Evolutionary conservation across 768 basidiomycete species (phyloP).

Genomic region (Podaxis sp.): DNA sequence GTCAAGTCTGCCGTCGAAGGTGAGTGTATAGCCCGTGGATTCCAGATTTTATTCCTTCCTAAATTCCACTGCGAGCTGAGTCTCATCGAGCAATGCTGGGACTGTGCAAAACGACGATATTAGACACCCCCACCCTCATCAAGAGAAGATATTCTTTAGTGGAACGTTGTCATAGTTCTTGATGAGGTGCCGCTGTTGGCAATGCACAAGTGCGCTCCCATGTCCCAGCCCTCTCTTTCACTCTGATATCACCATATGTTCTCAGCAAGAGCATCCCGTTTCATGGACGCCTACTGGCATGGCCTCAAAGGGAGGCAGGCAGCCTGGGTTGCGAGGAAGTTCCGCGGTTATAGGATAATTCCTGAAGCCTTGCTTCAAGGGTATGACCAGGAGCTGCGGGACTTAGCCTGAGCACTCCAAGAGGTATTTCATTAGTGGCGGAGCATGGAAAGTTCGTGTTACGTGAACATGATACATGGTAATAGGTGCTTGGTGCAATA

Average conservation of each 20-base stretch:
- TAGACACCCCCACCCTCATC: no score
- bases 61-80: conserved; percentile 26
- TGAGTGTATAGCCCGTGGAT: conserved; percentile 20
- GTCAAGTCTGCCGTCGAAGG: conserved; percentile 18
- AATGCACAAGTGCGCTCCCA: no score
- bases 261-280: no score
- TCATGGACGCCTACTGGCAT: not conserved
- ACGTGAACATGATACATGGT: not conserved
- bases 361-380: not conserved
- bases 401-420: not conserved
- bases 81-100: conserved; percentile 20
- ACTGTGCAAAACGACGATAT: conserved; percentile 15
- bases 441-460: not conserved
- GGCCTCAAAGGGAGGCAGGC: not conserved
- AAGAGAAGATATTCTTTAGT: no score
- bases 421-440: not conserved
- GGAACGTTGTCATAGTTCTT: no score
- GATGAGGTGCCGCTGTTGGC: no score
- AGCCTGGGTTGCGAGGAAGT: no score
- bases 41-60: conserved; percentile 28
- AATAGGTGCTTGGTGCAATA: no score
- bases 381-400: not conserved
- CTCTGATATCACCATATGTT: no score
- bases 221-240: no score
- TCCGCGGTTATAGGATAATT: no score